phyloP scores from a whole-genome alignment of 257 asterid species.

The Eustoma russellianum region DNA sequence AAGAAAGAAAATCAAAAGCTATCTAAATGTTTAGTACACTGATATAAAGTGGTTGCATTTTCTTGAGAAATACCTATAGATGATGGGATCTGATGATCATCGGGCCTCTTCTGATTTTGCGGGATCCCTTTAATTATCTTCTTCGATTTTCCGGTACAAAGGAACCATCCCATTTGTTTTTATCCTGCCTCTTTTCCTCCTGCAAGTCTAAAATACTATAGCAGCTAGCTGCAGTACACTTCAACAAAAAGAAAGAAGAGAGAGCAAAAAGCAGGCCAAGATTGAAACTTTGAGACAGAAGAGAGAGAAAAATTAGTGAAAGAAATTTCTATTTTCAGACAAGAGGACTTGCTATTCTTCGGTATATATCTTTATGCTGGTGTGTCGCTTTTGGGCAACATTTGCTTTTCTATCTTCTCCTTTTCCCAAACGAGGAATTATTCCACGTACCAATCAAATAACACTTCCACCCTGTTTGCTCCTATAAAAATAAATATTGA shows the following conservation, averaged over 20 bases:
- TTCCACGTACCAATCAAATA: too few relatives aligned
- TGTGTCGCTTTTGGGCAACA: conserved; percentile 9
- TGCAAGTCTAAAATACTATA: neutral
- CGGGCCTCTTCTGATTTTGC: conserved; percentile 26
- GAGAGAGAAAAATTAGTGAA: conserved; percentile 13
- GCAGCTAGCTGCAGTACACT: neutral
- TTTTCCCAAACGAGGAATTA: neutral
- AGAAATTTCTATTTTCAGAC: conserved; percentile 19
- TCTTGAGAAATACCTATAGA: conserved; percentile 28
- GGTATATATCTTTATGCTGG: conserved; percentile 27
- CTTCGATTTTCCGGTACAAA: conserved; percentile 65
- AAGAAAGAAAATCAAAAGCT: neutral
- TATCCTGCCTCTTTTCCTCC: neutral
- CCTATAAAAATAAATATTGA: too few relatives aligned
- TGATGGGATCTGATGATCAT: conserved; percentile 72
- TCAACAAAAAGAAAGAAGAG: too few relatives aligned
- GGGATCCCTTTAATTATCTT: conserved; percentile 19
- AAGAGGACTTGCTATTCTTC: conserved; percentile 14
- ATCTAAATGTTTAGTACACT: neutral
- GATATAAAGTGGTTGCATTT: neutral
- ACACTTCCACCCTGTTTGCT: too few relatives aligned
- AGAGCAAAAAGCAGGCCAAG: conserved; percentile 6
- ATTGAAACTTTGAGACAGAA: conserved; percentile 22
- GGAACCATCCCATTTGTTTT: conserved; percentile 32
- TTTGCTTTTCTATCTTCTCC: conserved; percentile 14